A percentile compares a stretch with the other conserved stretches of the same genome.
Evolutionary conservation across 768 basidiomycete genomes (phyloP).

Genomic region (Amyloporia xantha): DNA sequence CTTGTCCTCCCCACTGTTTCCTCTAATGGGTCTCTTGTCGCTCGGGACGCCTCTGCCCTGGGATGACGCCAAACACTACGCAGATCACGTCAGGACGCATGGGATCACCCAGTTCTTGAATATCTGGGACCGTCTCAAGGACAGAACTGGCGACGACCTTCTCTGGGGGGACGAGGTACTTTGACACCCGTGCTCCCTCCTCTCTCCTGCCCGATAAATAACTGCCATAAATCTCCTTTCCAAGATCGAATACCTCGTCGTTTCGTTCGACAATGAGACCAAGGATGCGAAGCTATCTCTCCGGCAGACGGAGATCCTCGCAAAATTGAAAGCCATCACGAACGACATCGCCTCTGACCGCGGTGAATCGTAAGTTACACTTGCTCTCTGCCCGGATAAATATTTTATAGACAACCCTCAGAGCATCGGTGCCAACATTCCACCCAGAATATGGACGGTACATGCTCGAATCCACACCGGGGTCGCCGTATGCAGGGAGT

Average conservation of each 20-base stretch:
- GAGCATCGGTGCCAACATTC: constrained; percentile 77
- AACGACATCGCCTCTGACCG: constrained; percentile 56
- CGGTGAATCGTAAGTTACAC: constrained; percentile 47
- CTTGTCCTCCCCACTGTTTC: constrained; percentile 4
- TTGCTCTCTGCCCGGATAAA: not conserved
- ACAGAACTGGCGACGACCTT: constrained; percentile 83
- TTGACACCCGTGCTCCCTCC: constrained; percentile 1
- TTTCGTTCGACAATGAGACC: constrained; percentile 70
- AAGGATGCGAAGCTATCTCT: constrained; percentile 86
- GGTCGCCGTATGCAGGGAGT: constrained; percentile 87
- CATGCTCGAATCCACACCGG: constrained; percentile 98
- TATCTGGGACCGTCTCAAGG: constrained; percentile 90
- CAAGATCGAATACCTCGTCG: constrained; percentile 95
- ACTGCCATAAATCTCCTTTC: constrained; percentile 1
- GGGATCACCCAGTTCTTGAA: constrained; percentile 94
- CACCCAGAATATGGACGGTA: constrained; percentile 98
- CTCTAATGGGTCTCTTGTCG: constrained; percentile 81
- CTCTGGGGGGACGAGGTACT: constrained; percentile 97
- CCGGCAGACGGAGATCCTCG: constrained; percentile 91
- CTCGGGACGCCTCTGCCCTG: constrained; percentile 91
- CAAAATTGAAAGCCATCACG: constrained; percentile 64
- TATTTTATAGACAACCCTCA: constrained; percentile 22
- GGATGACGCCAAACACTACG: constrained; percentile 82
- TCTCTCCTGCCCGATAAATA: not conserved
- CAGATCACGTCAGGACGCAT: constrained; percentile 85